These are phyloP conservation scores for Aspergillus sclerotiicarbonarius DNA, from an alignment of 495 filamentous ascomycete species.

Conservation along the genomic window DNA sequence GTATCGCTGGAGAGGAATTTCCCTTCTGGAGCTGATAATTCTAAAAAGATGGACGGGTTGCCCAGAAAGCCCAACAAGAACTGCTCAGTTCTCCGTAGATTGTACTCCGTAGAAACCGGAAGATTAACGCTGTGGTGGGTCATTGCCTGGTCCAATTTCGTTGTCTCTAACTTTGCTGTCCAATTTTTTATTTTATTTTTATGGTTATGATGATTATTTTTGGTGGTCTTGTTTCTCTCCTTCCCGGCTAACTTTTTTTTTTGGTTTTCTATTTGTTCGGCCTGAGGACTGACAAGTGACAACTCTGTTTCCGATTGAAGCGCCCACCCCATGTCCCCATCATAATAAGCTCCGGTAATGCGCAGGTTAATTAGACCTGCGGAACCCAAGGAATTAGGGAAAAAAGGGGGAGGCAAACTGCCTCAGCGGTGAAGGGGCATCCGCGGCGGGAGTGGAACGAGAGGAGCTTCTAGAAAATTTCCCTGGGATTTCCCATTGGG, in stretches of 20 bases:
- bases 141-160: neutral
- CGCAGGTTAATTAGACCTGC: conserved; percentile 11
- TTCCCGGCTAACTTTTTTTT: neutral
- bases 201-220: neutral
- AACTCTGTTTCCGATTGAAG: too few relatives aligned
- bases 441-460: conserved; percentile 23
- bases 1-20: neutral
- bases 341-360: conserved; percentile 1
- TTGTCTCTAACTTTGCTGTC: conserved; percentile 1
- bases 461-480: conserved; percentile 48
- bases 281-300: too few relatives aligned
- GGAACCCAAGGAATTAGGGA: conserved; percentile 12
- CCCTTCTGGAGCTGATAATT: neutral
- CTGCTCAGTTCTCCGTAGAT: neutral
- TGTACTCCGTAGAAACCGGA: neutral
- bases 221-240: neutral
- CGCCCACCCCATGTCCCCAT: too few relatives aligned
- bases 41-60: neutral
- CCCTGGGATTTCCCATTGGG: conserved; percentile 39
- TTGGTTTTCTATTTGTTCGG: too few relatives aligned
- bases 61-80: neutral
- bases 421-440: conserved; percentile 15
- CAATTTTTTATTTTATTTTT: neutral
- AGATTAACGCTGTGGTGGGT: neutral
- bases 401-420: conserved; percentile 21